These are phyloP conservation scores for Castanea mollissima DNA, from an alignment of 306 rosid species.

Conservation along the genomic window DNA sequence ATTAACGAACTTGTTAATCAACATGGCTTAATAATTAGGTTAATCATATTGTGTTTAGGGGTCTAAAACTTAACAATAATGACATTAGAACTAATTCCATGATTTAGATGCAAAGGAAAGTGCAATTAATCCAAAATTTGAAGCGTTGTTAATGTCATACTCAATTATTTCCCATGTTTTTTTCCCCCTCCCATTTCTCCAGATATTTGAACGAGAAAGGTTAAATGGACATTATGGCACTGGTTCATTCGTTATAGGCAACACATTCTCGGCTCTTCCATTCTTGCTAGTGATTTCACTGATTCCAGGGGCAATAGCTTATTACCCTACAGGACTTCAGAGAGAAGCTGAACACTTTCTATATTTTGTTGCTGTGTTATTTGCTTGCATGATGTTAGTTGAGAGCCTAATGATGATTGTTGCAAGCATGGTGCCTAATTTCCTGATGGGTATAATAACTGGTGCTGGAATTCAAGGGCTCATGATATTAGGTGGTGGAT, in stretches of 20 bases:
- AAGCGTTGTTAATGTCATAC: not conserved
- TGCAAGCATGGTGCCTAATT: conserved; percentile 43
- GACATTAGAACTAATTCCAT: no score
- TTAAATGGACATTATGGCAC: conserved; percentile 55
- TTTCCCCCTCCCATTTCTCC: not conserved
- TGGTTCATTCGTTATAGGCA: conserved; percentile 35
- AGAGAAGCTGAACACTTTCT: conserved; percentile 25
- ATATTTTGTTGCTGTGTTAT: conserved; percentile 30
- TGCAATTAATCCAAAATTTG: no score
- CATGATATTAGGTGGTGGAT: conserved; percentile 45
- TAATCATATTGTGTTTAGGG: no score
- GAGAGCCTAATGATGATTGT: conserved; percentile 61
- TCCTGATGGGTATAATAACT: conserved; percentile 35
- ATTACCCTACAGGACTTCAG: conserved; percentile 48
- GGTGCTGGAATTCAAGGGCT: conserved; percentile 52
- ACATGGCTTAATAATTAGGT: no score
- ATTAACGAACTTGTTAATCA: no score
- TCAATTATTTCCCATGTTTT: not conserved
- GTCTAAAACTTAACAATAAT: no score
- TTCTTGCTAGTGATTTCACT: conserved; percentile 31
- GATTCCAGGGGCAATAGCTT: conserved; percentile 43
- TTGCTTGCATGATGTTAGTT: conserved; percentile 38
- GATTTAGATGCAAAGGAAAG: no score
- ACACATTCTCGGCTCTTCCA: conserved; percentile 50
- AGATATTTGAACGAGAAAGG: conserved; percentile 54